Conservation (phyloP, 2,329 filamentous ascomycete species). For the Arachnomyces sp. region DNA sequence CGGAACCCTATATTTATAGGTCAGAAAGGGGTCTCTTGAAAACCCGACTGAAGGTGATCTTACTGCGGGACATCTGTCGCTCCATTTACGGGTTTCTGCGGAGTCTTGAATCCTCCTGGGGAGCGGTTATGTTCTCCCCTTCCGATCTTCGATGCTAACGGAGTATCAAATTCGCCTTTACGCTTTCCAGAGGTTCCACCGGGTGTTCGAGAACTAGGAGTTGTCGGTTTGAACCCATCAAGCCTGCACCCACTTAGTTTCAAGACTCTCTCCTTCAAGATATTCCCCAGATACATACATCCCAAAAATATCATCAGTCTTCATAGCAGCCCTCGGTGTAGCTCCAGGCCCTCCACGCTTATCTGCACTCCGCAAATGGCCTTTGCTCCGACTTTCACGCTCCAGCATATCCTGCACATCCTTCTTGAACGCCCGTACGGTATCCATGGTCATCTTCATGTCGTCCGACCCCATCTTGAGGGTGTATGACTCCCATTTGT, state of each 20-base stretch:
- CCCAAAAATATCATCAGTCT: conserved; percentile 63
- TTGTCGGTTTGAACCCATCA: conserved; percentile 60
- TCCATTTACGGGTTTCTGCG: conserved; percentile 27
- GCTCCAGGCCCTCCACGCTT: conserved; percentile 49
- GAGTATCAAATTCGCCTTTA: conserved; percentile 43
- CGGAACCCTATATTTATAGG: conserved; percentile 33
- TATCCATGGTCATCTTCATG: conserved; percentile 60
- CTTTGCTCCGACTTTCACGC: conserved; percentile 60
- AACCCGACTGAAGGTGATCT: conserved; percentile 8
- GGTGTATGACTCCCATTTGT: conserved; percentile 98
- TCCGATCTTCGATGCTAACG: conserved; percentile 33
- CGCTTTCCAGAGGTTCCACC: conserved; percentile 45
- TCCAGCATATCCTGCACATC: conserved; percentile 78
- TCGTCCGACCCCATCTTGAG: conserved; percentile 86
- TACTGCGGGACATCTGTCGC: conserved; percentile 31
- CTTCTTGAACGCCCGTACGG: conserved; percentile 71
- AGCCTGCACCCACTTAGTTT: conserved; percentile 37
- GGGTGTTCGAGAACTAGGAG: conserved; percentile 33
- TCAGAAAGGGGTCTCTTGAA: conserved; percentile 8
- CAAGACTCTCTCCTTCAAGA: too few species aligned
- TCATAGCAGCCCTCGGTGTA: conserved; percentile 52
- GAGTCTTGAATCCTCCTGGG: conserved; percentile 37
- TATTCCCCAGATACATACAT: conserved; percentile 46
- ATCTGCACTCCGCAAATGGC: conserved; percentile 56
- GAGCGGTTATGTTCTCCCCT: conserved; percentile 43